These are phyloP conservation scores for barrel medic (Medicago truncatula) DNA, from an alignment of 306 rosid species.

Conservation along the genomic window DNA sequence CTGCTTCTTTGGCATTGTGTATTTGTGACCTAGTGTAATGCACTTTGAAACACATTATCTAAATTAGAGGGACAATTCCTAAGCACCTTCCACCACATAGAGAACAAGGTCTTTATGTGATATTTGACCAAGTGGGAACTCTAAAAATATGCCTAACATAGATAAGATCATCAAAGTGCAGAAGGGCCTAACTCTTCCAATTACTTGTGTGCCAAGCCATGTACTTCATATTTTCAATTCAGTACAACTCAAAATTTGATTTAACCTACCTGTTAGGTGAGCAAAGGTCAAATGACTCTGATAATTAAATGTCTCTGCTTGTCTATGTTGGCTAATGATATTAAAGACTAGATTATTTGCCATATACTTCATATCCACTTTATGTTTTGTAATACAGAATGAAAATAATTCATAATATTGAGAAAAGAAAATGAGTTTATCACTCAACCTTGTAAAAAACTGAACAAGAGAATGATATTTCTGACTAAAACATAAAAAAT, in stretches of 20 bases:
- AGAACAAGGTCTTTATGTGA: constrained; percentile 49
- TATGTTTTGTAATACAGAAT: constrained; percentile 14
- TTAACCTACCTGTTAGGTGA: constrained; percentile 37
- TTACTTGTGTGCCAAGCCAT: constrained; percentile 43
- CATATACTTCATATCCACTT: background rate
- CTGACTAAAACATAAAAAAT: constrained; percentile 11
- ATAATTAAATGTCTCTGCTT: constrained; percentile 12
- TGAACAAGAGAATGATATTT: constrained; percentile 6
- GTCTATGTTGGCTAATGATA: constrained; percentile 22
- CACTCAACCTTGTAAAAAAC: background rate
- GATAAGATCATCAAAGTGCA: constrained; percentile 46
- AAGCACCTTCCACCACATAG: constrained; percentile 46
- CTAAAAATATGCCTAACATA: constrained; percentile 39
- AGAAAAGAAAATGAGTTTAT: constrained; percentile 16
- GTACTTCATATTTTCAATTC: constrained; percentile 37
- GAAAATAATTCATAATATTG: constrained; percentile 14
- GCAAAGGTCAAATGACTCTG: constrained; percentile 33
- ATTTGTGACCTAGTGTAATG: constrained; percentile 35
- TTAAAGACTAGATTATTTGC: background rate
- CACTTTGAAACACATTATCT: constrained; percentile 31
- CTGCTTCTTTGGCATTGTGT: constrained; percentile 41
- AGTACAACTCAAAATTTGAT: constrained; percentile 38
- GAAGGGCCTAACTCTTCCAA: constrained; percentile 54
- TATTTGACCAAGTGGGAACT: constrained; percentile 38
- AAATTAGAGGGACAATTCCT: constrained; percentile 32